Evolutionary conservation across 2,329 filamentous ascomycete genomes (phyloP), one percentile per base, ranked within the genome.

Genomic region (Knufia fluminis): DNA sequence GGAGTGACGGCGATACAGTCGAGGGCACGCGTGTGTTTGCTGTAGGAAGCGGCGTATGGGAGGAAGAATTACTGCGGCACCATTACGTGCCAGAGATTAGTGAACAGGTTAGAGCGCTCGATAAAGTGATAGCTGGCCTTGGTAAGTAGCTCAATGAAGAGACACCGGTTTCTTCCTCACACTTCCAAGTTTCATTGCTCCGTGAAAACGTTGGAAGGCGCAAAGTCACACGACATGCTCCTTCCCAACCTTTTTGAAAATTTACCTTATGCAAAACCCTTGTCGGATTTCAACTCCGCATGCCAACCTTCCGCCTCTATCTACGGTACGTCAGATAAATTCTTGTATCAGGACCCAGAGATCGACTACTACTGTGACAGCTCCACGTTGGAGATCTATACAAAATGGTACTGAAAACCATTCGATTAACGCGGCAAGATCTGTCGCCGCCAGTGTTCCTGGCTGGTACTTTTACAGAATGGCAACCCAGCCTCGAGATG

Each of bases 1-100:
- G 90, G 66, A 75, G 88, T 1, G 66, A 83, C 38, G 80, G 81
- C 39, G 75, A 77, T 23, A 86, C 83, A 55, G 78, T 94, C 2
- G 91, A 96, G 67, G 82, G 79, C 6, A 90, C 84, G 57, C 97
- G 97, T 68, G 89, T 91, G 1, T 94, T 92, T 67, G 86, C 90
- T 0, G 53, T 54, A 2, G 58, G 58, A 2, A 80, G 82, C 3
- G 96, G 88, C 0, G 77, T 94, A 0, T 98, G 91, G 92, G 92
- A 97, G 64, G 89, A 87, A 0, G 92, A 97, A 70, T 64, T 98
- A 51, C 65, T 98, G 59, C 76, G 83, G 62, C 76, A 78, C 57
- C 92, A 98, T 69, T 98, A 86, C 64, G 89, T 85, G 59, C 91
- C 90, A 4, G 83, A 83, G 61, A 85, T 98, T 1, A 76, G 87